phyloP scores from a whole-genome alignment of 2,329 filamentous ascomycete species.

The Rugonectria rugulosa region DNA sequence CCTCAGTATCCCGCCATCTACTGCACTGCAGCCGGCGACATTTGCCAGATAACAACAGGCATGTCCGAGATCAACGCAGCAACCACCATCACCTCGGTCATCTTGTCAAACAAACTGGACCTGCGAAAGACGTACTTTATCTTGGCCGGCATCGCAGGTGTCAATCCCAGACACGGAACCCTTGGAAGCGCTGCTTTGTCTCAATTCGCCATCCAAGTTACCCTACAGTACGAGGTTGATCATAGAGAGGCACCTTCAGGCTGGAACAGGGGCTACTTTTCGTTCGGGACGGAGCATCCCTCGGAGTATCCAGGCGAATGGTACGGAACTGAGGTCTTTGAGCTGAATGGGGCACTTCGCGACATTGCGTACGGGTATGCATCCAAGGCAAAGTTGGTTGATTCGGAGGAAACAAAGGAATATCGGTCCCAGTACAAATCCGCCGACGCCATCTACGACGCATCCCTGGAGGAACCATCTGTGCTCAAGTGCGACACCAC shows the following conservation, averaged over 20 bases:
- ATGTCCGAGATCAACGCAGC: conserved; percentile 29
- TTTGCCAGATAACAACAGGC: conserved; percentile 24
- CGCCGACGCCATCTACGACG: conserved; percentile 2
- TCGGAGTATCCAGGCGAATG: conserved; percentile 17
- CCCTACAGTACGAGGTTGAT: conserved; percentile 27
- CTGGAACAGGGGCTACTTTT: conserved; percentile 24
- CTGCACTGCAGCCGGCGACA: conserved; percentile 14
- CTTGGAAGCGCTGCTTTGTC: conserved; percentile 23
- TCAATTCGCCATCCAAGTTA: conserved; percentile 25
- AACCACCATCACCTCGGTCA: conserved; percentile 13
- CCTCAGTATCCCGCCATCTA: conserved; percentile 17
- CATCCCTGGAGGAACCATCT: conserved; percentile 8
- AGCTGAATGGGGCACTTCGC: conserved; percentile 23
- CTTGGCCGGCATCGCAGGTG: conserved; percentile 24
- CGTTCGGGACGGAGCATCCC: conserved; percentile 20
- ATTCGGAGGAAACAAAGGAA: conserved; percentile 9
- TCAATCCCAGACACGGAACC: conserved; percentile 23
- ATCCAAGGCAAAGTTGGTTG: conserved; percentile 7
- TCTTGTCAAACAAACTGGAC: conserved; percentile 17
- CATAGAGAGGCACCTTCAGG: conserved; percentile 16
- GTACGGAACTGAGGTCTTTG: conserved; percentile 27
- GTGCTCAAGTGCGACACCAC: conserved; percentile 18
- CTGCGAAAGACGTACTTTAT: conserved; percentile 26
- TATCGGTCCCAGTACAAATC: conserved; percentile 16
- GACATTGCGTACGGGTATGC: conserved; percentile 18